Evolutionary conservation across 805 yeast species (phyloP), one percentile per base, ranked within the genome.

Genomic region (Maudiozyma serrabonitensis): DNA sequence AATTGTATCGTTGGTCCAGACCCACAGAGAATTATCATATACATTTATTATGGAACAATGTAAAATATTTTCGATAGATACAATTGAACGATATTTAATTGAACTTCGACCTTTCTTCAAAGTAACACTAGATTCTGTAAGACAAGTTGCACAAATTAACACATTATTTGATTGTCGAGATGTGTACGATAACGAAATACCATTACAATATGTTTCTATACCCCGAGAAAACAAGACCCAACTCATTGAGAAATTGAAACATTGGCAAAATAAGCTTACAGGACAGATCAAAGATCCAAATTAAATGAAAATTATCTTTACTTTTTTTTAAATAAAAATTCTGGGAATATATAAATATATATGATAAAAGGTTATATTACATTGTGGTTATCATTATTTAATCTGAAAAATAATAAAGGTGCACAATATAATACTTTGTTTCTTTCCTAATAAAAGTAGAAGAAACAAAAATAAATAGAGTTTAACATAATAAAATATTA

Each of bases 81-180:
- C 47, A 3, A 49, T 61, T 8, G 69, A 65, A 46, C 42, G 48
- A n/a, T 50, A 48, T 31, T 47, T 61, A 16, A 57, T 63, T 25
- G 50, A 53, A 40, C 46, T 63, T 26, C 58, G 55, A 18, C 49
- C 43, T 18, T 41, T 62, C 18, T 49, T 62, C 16, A 39, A 50
- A 35, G 54, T 54, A 16, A 45, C 51, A 39, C 49, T 64, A 16
- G 66, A 65, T 49, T 52, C 62, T 1, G 55, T 59, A 25, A 48
- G 49, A n/a, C 41, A 50, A 38, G 21, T 26, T 1, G 57, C 56
- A 1, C 42, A 41, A 2, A 49, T 64, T 11, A 35, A 35, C 6
- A 43, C 48, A 9, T 52, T 56, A 44, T 42, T 43, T 18, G 64
- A 56, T 42, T 49, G 61, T 35, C 53, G 69, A 43, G 69, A 65